phyloP scores from a whole-genome alignment of 140 eudicot species.

The Erigeron philadelphicus region DNA sequence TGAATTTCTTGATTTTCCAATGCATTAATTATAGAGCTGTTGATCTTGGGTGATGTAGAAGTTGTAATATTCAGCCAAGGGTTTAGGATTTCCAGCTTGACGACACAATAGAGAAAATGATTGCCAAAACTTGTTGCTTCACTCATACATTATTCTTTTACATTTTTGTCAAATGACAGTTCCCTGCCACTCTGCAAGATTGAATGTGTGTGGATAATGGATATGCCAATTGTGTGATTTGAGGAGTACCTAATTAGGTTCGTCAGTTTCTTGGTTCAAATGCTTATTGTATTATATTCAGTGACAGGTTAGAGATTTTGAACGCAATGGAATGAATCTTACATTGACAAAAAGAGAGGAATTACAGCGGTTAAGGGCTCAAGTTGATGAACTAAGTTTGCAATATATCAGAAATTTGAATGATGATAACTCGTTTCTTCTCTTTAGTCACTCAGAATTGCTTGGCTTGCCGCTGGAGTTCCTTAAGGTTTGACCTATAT shows the following conservation, averaged over 20 bases:
- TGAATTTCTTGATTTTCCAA: neutral
- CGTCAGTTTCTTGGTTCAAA: slow-evolving; percentile 22
- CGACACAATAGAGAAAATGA: neutral
- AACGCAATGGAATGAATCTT: slow-evolving; percentile 79
- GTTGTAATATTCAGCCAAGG: neutral
- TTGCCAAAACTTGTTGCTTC: slow-evolving; percentile 5
- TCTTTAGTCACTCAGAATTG: slow-evolving; percentile 61
- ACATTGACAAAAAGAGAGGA: slow-evolving; percentile 75
- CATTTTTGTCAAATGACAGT: neutral
- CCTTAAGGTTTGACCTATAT: slow-evolving; percentile 41
- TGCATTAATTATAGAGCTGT: neutral
- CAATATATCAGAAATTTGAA: slow-evolving; percentile 61
- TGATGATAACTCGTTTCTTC: slow-evolving; percentile 55
- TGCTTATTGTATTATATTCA: slow-evolving; percentile 52
- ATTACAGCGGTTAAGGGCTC: slow-evolving; percentile 62
- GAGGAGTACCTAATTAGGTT: slow-evolving; percentile 14
- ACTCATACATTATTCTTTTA: slow-evolving; percentile 3
- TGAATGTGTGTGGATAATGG: slow-evolving; percentile 9
- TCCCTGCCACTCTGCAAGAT: neutral
- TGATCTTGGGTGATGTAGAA: slow-evolving; percentile 17
- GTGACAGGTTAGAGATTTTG: slow-evolving; percentile 98
- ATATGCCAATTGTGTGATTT: slow-evolving; percentile 10
- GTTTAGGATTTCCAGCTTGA: slow-evolving; percentile 3
- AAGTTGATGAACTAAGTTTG: slow-evolving; percentile 68
- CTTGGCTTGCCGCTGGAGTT: slow-evolving; percentile 75